Percentiles rank a stretch among this genome's conserved stretches.
Evolutionary conservation across 495 filamentous ascomycete genomes (phyloP).

Genomic region (Margaritispora aquatica): DNA sequence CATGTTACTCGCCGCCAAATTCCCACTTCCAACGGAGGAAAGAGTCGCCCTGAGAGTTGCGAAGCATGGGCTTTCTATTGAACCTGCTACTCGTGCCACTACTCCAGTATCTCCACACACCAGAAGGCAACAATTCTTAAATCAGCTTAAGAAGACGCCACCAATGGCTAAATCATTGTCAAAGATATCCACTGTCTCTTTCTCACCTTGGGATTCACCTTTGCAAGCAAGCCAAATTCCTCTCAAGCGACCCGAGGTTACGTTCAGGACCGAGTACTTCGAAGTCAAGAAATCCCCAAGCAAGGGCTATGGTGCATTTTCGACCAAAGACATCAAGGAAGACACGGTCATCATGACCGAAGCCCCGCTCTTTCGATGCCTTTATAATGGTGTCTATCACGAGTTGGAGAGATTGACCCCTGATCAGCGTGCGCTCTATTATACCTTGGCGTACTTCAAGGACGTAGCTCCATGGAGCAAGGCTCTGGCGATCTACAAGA

Average conservation of each 20-base stretch:
- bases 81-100: neutral
- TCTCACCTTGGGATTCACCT: too few species aligned
- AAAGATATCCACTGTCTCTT: neutral
- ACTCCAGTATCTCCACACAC: neutral
- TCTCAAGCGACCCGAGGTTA: neutral
- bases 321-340: conserved; percentile 12
- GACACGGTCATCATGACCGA: conserved; percentile 16
- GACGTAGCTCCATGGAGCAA: neutral
- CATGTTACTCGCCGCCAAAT: neutral
- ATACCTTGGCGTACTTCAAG: neutral
- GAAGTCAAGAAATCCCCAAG: conserved; percentile 14
- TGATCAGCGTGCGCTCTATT: conserved; percentile 9
- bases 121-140: neutral
- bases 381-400: conserved; percentile 2
- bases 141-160: neutral
- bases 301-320: conserved; percentile 18
- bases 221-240: too few species aligned
- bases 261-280: conserved; percentile 19
- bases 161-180: neutral
- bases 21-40: neutral
- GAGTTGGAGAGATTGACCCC: conserved; percentile 7
- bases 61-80: neutral
- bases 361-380: conserved; percentile 10
- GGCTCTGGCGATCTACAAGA: conserved; percentile 14
- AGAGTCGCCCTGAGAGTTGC: neutral